phyloP scores from a whole-genome alignment of 2,329 filamentous ascomycete species.

The Pestalotiopsis sp. region DNA sequence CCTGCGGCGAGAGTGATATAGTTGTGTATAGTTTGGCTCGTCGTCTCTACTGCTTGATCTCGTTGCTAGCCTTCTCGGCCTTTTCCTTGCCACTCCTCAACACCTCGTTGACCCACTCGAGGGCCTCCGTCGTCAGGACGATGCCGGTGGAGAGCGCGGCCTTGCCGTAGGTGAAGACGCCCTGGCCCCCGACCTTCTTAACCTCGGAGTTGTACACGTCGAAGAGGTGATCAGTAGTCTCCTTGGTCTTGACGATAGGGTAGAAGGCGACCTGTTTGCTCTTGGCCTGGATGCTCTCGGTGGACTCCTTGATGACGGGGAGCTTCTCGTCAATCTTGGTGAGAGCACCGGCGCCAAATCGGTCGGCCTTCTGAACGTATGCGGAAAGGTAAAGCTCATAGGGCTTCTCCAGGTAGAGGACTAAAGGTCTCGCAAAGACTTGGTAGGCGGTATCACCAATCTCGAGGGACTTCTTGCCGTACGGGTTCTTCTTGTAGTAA shows the following conservation, averaged over 20 bases:
- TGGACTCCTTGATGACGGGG: conserved; percentile 76
- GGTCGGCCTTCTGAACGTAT: conserved; percentile 82
- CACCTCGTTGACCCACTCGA: conserved; percentile 62
- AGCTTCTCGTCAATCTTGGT: conserved; percentile 70
- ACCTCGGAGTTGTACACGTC: conserved; percentile 59
- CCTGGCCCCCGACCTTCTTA: conserved; percentile 66
- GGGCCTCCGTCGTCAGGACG: conserved; percentile 66
- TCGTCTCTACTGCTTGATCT: conserved; percentile 37
- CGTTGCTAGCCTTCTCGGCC: conserved; percentile 55
- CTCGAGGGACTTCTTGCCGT: conserved; percentile 81
- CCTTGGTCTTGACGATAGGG: conserved; percentile 63
- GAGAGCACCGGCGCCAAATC: conserved; percentile 73
- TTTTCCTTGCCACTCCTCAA: conserved; percentile 66
- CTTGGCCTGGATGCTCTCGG: conserved; percentile 67
- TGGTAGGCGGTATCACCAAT: conserved; percentile 76
- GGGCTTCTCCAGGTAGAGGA: conserved; percentile 78
- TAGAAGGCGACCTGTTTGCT: conserved; percentile 64
- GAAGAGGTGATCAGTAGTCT: conserved; percentile 65
- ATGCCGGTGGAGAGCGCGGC: conserved; percentile 70
- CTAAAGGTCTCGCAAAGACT: conserved; percentile 74
- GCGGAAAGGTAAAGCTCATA: conserved; percentile 77
- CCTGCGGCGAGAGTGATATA: too few species aligned
- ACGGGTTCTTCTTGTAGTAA: conserved; percentile 79
- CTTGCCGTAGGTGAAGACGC: conserved; percentile 69
- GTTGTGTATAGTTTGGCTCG: not conserved